A percentile compares a stretch with the other conserved stretches of the same genome.
phyloP scores from a whole-genome alignment of 352 stramenopile species.

The Phytophthora aleatoria region DNA sequence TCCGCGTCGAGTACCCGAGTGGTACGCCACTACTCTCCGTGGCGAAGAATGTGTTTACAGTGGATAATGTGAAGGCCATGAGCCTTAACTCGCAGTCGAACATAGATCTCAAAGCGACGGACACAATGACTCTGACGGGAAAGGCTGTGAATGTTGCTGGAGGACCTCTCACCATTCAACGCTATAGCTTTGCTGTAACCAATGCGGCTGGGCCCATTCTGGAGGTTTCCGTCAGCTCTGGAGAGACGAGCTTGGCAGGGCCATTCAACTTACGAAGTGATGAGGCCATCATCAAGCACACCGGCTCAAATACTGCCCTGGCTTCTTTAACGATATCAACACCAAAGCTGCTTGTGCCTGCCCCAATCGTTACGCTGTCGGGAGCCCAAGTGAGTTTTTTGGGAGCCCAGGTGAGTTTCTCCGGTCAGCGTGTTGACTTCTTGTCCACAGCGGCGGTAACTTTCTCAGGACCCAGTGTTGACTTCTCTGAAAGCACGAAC shows the following conservation, averaged over 20 bases:
- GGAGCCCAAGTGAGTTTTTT: slow-evolving; percentile 12
- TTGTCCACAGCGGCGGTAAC: background rate
- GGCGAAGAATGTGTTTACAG: slow-evolving; percentile 33
- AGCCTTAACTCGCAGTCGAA: slow-evolving; percentile 36
- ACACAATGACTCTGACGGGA: slow-evolving; percentile 41
- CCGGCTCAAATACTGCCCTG: slow-evolving; percentile 3
- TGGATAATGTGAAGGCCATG: slow-evolving; percentile 42
- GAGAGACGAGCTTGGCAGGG: slow-evolving; percentile 34
- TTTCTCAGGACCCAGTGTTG: slow-evolving; percentile 1
- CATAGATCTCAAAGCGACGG: slow-evolving; percentile 37
- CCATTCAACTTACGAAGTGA: slow-evolving; percentile 28
- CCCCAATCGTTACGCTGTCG: slow-evolving; percentile 14
- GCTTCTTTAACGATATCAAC: slow-evolving; percentile 40
- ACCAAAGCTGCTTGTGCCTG: slow-evolving; percentile 13
- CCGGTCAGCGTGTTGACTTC: background rate
- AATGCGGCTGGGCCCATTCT: slow-evolving; percentile 16
- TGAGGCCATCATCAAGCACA: slow-evolving; percentile 35
- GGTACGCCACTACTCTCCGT: slow-evolving; percentile 34
- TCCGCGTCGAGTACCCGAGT: slow-evolving; percentile 47
- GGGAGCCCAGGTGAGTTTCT: background rate
- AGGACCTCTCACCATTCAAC: slow-evolving; percentile 33
- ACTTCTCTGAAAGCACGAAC: background rate
- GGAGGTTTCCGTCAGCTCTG: slow-evolving; percentile 22
- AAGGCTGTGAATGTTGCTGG: slow-evolving; percentile 29
- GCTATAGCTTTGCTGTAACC: slow-evolving; percentile 33